Conservation (phyloP, 2,329 filamentous ascomycete genomes). For the Talaromyces sp. region DNA sequence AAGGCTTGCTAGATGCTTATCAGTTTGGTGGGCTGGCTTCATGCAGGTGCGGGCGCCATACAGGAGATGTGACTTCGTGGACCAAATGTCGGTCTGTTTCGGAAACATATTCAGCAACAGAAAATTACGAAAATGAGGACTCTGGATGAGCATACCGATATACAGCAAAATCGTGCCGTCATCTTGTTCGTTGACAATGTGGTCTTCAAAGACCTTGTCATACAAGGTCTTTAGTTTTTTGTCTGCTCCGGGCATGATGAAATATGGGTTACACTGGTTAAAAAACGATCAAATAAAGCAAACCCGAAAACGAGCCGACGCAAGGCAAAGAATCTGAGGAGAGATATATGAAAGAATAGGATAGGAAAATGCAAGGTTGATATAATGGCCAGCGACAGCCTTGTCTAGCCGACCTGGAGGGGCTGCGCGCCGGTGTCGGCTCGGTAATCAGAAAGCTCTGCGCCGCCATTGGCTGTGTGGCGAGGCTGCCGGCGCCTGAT, state of each 20-base stretch:
- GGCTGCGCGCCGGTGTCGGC: conserved; percentile 11
- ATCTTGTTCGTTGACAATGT: conserved; percentile 91
- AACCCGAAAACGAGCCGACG: not conserved
- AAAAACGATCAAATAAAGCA: not conserved
- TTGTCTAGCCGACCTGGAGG: conserved; percentile 11
- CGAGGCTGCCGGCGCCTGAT: not conserved
- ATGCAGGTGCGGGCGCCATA: conserved; percentile 28
- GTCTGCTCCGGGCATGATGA: conserved; percentile 71
- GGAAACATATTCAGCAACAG: conserved; percentile 20
- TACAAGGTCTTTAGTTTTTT: conserved; percentile 79
- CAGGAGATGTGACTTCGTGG: conserved; percentile 96
- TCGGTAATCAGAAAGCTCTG: conserved; percentile 4
- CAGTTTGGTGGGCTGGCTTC: conserved; percentile 4
- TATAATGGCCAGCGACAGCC: not conserved
- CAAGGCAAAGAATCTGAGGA: not conserved
- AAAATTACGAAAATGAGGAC: not conserved
- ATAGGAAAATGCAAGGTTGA: not conserved
- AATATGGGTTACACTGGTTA: not conserved
- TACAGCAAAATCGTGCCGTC: conserved; percentile 91
- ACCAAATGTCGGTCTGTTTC: conserved; percentile 81
- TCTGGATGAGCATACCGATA: conserved; percentile 64
- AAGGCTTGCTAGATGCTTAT: conserved; percentile 72
- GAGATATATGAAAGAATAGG: not conserved
- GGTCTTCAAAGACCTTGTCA: conserved; percentile 93
- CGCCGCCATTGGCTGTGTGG: conserved; percentile 6